Base-by-base conservation (phyloP, 2,329 filamentous ascomycete genomes). In the Pseudogymnoascus sp. region DNA sequence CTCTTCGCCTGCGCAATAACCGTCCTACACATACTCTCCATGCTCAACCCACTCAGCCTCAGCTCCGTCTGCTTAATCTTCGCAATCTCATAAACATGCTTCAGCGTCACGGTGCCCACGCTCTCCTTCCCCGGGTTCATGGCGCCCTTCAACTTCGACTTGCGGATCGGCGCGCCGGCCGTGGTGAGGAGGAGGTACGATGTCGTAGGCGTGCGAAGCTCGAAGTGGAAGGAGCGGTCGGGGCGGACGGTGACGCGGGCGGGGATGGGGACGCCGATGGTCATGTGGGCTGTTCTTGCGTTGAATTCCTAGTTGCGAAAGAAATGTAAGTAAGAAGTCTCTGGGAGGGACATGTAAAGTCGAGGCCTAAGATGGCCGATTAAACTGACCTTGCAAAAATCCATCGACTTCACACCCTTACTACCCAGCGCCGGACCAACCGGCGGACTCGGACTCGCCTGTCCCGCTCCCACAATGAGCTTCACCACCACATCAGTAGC, bases 391-490 rank as follows among this genome's bases (percentile, higher is more conserved):
- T 97, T 97, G 86, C 95, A 97, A 76, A 97, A 99, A 78, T 99
- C 95, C 88, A 99, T 99, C 64, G 90, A 96, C 81, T 99, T 99
- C 67, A 99, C 90, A 81, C 95, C 95, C 81, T 97, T 97, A 76
- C 88, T 93, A 79, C 95, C 95, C 68, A 99, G 84, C 62, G 95
- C 95, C 64, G 95, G 95, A 81, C 95, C 95, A 72, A 99, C 93
- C 4, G 95, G 95, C 36, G 95, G 95, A 78, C 92, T 96, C 31
- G 95, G 95, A 72, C 88, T 93, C 65, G 95, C 95, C 77, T 97
- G 91, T 26, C 95, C 95, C 64, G 95, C 95, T 71, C 93, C 95
- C 66, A 99, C 95, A 69, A 99, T 96, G 76, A 99, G 85, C 81
- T 97, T 99, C 75, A 99, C 93, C 65, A 97, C 87, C 77, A 90